Evolutionary conservation across 2,329 filamentous ascomycete genomes (phyloP).

Genomic region (Setomelanomma holmii): DNA sequence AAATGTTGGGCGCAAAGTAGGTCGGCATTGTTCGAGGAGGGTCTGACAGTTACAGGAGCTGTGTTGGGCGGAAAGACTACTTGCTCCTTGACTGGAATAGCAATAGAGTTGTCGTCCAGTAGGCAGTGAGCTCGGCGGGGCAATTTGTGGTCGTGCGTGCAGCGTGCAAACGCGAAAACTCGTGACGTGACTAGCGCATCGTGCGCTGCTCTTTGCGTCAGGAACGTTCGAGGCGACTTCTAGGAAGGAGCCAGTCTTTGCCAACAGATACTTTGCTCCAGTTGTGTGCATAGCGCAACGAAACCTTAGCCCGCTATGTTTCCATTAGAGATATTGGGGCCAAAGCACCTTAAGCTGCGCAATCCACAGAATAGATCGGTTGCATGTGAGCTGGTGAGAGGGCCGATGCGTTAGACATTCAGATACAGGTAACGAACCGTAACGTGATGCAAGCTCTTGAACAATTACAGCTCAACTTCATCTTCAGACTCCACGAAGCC

Average conservation of each 20-base stretch:
- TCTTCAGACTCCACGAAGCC: constrained; percentile 21
- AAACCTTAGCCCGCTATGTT: no score
- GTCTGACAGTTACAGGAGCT: neutral
- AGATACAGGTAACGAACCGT: neutral
- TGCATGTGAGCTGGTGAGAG: neutral
- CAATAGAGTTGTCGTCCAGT: neutral
- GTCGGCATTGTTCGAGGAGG: constrained; percentile 32
- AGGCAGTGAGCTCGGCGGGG: constrained; percentile 4
- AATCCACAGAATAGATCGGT: neutral
- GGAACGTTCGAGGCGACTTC: constrained; percentile 17
- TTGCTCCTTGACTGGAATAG: neutral
- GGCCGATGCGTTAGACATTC: neutral
- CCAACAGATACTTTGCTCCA: no score
- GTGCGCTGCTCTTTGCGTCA: constrained; percentile 13
- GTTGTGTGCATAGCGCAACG: no score
- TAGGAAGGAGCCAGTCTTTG: no score
- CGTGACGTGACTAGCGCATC: constrained; percentile 18
- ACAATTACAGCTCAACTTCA: constrained; percentile 15
- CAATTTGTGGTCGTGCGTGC: constrained; percentile 1
- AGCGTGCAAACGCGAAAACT: constrained; percentile 12
- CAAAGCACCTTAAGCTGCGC: no score
- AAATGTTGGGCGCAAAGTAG: constrained; percentile 38
- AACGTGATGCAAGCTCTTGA: neutral
- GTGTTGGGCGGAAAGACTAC: neutral
- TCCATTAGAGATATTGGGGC: no score